Conservation (phyloP, 768 basidiomycete genomes). For the Rhodosporidiobolus odoratus region DNA sequence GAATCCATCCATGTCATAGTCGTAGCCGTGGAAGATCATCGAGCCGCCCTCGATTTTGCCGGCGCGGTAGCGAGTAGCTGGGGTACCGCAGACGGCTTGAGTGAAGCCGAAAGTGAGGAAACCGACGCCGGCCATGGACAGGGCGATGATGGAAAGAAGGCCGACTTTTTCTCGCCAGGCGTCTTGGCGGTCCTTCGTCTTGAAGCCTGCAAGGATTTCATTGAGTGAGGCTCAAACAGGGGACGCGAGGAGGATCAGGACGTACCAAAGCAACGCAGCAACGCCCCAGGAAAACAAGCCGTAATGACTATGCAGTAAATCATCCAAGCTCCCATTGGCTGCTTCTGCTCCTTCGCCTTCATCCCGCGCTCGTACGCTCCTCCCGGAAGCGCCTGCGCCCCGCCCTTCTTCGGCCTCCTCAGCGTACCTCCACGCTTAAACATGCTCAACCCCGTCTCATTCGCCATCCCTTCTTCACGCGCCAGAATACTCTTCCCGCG, state of each 20-base stretch:
- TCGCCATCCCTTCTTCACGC: conserved; percentile 74
- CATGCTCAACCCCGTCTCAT: conserved; percentile 84
- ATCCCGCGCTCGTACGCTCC: conserved; percentile 32
- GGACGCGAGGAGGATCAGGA: conserved; percentile 28
- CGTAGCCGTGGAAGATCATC: conserved; percentile 88
- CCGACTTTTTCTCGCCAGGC: conserved; percentile 99
- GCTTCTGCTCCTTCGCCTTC: conserved; percentile 66
- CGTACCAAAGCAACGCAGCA: conserved; percentile 74
- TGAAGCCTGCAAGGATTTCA: conserved; percentile 59
- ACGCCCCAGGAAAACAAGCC: conserved; percentile 68
- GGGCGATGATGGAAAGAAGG: conserved; percentile 67
- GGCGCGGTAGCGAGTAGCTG: conserved; percentile 73
- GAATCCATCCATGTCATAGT: conserved; percentile 85
- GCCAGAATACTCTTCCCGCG: conserved; percentile 84
- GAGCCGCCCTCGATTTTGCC: conserved; percentile 70
- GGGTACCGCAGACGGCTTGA: conserved; percentile 81
- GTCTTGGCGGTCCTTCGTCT: conserved; percentile 83
- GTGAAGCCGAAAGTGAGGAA: conserved; percentile 99
- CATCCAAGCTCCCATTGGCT: conserved; percentile 92
- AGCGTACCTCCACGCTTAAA: conserved; percentile 81
- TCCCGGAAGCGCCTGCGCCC: conserved; percentile 48
- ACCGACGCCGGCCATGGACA: conserved; percentile 88
- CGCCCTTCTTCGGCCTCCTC: conserved; percentile 55
- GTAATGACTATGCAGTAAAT: conserved; percentile 85
- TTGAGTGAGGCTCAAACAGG: not conserved